Evolutionary conservation across 163 green algal species (phyloP).

Genomic region (Chloroidium sp.): DNA sequence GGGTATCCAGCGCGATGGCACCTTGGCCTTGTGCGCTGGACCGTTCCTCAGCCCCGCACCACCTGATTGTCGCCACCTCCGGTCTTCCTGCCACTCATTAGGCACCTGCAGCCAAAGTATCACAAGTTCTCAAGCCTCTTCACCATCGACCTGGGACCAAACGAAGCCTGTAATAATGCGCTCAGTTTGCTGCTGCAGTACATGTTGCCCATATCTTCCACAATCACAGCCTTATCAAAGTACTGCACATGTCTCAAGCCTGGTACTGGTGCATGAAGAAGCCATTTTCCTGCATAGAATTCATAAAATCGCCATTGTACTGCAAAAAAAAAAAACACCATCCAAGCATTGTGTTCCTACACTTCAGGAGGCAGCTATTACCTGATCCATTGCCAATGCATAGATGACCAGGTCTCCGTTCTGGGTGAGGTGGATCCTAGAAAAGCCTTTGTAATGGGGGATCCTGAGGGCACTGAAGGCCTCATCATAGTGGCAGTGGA

Average conservation of each 20-base stretch:
- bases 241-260: not conserved
- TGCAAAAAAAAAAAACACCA: too few relatives aligned
- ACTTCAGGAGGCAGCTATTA: not conserved
- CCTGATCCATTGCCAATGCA: slow-evolving; percentile 55
- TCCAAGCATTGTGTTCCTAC: not conserved
- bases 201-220: not conserved
- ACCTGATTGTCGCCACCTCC: slow-evolving; percentile 37
- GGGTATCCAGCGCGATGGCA: slow-evolving; percentile 41
- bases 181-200: not conserved
- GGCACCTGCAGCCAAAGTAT: slow-evolving; percentile 34
- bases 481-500: slow-evolving; percentile 82
- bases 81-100: slow-evolving; percentile 62
- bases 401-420: slow-evolving; percentile 68
- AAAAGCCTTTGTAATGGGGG: slow-evolving; percentile 68
- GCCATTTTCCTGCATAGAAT: not conserved
- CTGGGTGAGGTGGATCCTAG: slow-evolving; percentile 61
- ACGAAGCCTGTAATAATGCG: too few relatives aligned
- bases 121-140: not conserved
- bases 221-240: not conserved
- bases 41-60: slow-evolving; percentile 37
- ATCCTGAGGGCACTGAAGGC: slow-evolving; percentile 67
- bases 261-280: not conserved
- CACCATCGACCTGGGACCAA: not conserved
- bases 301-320: too few relatives aligned
- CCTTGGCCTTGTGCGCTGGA: slow-evolving; percentile 36